Conservation (phyloP, 225 moss, liverwort and hornwort species). For the Pleurozium schreberi region DNA sequence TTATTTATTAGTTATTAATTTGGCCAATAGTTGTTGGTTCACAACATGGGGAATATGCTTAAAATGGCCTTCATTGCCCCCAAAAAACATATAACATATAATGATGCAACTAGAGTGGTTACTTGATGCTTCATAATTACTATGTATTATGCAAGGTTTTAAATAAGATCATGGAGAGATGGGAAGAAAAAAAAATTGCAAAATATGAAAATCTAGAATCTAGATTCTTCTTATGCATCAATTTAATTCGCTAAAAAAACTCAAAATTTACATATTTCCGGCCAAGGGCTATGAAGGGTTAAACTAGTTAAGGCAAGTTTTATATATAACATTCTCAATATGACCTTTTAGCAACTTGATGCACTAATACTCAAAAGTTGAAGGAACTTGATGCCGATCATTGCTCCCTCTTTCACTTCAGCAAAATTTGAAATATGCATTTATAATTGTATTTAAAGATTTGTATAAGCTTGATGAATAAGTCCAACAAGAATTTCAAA, state of each 20-base stretch:
- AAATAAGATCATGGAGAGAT: neutral
- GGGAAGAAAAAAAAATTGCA: neutral
- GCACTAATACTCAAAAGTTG: no score
- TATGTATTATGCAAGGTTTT: neutral
- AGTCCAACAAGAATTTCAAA: neutral
- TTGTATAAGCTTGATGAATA: neutral
- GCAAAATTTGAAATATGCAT: neutral
- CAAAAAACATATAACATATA: no score
- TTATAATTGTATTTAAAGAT: neutral
- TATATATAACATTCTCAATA: no score
- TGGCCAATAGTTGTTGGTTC: no score
- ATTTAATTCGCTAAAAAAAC: neutral
- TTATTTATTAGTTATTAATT: no score
- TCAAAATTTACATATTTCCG: neutral
- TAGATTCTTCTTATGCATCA: neutral
- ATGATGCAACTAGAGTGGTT: accelerated
- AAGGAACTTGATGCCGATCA: accelerated
- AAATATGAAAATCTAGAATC: neutral
- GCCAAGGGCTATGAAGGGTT: neutral
- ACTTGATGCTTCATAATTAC: neutral
- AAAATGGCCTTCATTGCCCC: no score
- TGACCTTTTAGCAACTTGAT: neutral
- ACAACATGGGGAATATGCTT: no score
- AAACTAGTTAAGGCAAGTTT: neutral
- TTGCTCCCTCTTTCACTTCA: neutral